Percentiles rank a stretch among this genome's conserved stretches.
These are phyloP conservation scores for Paramyrothecium roridum DNA, from an alignment of 2,329 filamentous ascomycete genomes.

Conservation along the genomic window DNA sequence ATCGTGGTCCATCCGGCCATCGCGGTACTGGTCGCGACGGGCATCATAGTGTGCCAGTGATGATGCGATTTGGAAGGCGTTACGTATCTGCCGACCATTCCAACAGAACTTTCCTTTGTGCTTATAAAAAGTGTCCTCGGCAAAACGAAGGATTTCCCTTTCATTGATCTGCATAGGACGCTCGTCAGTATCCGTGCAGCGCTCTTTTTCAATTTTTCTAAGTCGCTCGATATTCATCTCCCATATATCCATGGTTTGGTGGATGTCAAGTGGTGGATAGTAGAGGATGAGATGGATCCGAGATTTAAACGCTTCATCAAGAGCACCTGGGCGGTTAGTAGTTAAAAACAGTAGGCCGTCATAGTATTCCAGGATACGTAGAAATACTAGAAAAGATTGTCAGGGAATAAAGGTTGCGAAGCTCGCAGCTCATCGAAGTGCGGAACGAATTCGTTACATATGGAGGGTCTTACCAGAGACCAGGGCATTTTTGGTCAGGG, in stretches of 20 bases:
- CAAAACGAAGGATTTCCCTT: not conserved
- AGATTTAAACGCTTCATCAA: not conserved
- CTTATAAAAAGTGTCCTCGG: not conserved
- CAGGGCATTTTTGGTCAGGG: not conserved
- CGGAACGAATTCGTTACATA: too few relatives aligned
- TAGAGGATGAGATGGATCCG: not conserved
- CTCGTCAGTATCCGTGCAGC: not conserved
- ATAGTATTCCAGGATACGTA: not conserved
- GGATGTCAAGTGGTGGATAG: not conserved
- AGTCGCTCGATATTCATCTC: not conserved
- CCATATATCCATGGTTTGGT: not conserved
- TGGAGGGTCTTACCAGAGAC: not conserved
- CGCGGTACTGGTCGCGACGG: too few relatives aligned
- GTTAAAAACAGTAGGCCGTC: not conserved
- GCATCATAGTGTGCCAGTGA: too few relatives aligned
- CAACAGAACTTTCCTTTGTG: not conserved
- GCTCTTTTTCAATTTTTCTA: not conserved
- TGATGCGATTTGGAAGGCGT: not conserved
- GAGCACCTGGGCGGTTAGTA: not conserved
- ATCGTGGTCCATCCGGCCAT: too few relatives aligned
- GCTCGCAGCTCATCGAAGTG: not conserved
- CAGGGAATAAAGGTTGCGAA: too few relatives aligned
- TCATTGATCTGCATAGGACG: not conserved
- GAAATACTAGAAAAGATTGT: not conserved
- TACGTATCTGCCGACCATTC: conserved; percentile 1